Evolutionary conservation across 768 basidiomycete genomes (phyloP).

Genomic region (Cantharellus anzutake): DNA sequence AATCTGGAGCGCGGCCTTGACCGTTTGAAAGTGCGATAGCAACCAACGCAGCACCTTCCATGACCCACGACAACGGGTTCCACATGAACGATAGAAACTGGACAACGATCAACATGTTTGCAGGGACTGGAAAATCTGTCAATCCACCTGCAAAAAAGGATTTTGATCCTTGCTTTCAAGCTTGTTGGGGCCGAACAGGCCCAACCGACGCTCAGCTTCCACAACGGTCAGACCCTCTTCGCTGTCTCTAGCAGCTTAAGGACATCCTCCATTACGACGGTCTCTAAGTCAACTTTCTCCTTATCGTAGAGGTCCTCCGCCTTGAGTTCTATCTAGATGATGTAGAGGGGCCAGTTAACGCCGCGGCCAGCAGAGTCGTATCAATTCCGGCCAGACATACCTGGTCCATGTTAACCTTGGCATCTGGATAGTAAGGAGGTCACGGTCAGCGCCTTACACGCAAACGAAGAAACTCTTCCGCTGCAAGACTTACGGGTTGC

Average conservation of each 20-base stretch:
- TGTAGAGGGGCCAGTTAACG: background rate
- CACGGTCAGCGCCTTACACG: background rate
- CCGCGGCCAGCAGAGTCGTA: background rate
- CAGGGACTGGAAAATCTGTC: background rate
- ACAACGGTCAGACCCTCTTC: conserved; percentile 56
- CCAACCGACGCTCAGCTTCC: conserved; percentile 69
- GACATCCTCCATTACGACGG: conserved; percentile 89
- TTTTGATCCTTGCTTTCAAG: conserved; percentile 84
- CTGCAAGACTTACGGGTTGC: conserved; percentile 36
- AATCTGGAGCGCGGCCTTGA: conserved; percentile 68
- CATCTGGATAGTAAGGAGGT: conserved; percentile 29
- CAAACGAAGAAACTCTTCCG: background rate
- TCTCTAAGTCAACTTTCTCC: conserved; percentile 98
- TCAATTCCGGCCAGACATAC: conserved; percentile 18
- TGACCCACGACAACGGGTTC: conserved; percentile 99
- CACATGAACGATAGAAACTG: conserved; percentile 97
- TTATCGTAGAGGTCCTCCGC: conserved; percentile 93
- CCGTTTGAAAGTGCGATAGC: conserved; percentile 96
- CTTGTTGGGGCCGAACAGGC: conserved; percentile 92
- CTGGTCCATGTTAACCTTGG: conserved; percentile 71
- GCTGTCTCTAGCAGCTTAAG: conserved; percentile 87
- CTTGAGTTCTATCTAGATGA: conserved; percentile 54
- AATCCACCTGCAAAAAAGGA: conserved; percentile 59
- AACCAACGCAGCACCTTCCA: conserved; percentile 90
- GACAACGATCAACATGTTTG: background rate